Conservation (phyloP, 2,329 filamentous ascomycete species). For the Penicillium sp. region DNA sequence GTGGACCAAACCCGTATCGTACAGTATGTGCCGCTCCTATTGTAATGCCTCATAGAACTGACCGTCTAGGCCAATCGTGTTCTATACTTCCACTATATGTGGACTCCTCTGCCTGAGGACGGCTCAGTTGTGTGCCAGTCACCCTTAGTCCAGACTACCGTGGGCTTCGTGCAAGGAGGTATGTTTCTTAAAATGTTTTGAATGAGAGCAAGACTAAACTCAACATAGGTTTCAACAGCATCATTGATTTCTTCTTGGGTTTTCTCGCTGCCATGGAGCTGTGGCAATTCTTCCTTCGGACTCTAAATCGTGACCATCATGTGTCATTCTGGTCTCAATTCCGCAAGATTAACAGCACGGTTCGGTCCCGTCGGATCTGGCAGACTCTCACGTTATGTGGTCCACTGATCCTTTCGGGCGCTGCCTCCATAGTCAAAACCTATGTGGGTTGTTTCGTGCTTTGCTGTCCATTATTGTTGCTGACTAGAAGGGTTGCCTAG, state of each 20-base stretch:
- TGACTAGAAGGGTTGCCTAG: constrained; percentile 9
- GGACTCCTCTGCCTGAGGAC: constrained; percentile 35
- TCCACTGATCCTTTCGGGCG: constrained; percentile 35
- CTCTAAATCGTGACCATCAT: constrained; percentile 23
- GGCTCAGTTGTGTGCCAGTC: constrained; percentile 36
- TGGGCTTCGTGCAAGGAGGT: constrained; percentile 40
- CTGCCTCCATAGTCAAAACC: constrained; percentile 38
- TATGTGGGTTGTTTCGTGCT: constrained; percentile 21
- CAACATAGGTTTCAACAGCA: constrained; percentile 30
- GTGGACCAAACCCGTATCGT: constrained; percentile 34
- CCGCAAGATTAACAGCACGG: constrained; percentile 27
- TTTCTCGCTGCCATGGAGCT: constrained; percentile 34
- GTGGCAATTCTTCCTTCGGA: constrained; percentile 37
- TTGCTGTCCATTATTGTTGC: neutral
- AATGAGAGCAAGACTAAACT: neutral
- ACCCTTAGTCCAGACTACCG: constrained; percentile 31
- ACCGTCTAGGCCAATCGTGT: constrained; percentile 34
- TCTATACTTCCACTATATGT: constrained; percentile 40
- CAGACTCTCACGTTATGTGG: constrained; percentile 36
- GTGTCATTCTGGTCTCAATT: constrained; percentile 30
- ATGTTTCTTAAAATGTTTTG: neutral
- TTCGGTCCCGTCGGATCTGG: constrained; percentile 35
- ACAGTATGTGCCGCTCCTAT: constrained; percentile 13
- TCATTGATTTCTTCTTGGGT: constrained; percentile 35
- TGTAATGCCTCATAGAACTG: neutral